These are phyloP conservation scores for Aegilops umbellulata DNA, from an alignment of 176 grass and related monocot genomes.

Conservation along the genomic window DNA sequence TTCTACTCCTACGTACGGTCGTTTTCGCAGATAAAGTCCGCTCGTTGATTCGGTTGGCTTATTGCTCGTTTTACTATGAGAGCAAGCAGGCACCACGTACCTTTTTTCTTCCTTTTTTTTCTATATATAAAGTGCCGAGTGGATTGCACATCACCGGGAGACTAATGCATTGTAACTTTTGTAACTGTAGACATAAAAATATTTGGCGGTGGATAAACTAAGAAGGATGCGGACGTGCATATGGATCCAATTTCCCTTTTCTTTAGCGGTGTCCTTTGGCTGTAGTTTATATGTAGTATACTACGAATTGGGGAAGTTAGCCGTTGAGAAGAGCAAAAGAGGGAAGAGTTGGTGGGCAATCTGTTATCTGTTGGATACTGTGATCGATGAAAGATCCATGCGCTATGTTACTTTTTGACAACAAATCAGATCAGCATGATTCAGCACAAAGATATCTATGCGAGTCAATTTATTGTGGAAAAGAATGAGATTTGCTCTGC, in stretches of 20 bases:
- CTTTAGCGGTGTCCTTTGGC: background rate
- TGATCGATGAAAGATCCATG: conserved; percentile 3
- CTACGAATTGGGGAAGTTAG: conserved; percentile 10
- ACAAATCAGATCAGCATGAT: background rate
- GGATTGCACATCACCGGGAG: conserved; percentile 1
- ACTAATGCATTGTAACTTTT: conserved; percentile 27
- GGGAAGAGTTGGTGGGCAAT: conserved; percentile 18
- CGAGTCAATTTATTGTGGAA: background rate
- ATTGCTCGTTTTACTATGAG: conserved; percentile 32
- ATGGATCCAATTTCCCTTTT: conserved; percentile 2
- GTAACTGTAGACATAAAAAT: conserved; percentile 9
- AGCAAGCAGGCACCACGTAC: background rate
- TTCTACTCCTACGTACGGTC: background rate
- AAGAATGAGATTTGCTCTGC: background rate
- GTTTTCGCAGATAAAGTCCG: conserved; percentile 6
- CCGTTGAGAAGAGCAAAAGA: conserved; percentile 23
- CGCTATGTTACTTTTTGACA: background rate
- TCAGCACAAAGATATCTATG: background rate
- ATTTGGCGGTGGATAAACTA: conserved; percentile 17
- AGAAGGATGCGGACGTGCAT: background rate
- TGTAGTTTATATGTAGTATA: conserved; percentile 15
- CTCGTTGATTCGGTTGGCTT: conserved; percentile 19
- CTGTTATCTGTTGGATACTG: background rate
- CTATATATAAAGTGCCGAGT: background rate
- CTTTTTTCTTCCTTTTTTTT: background rate